Base-by-base conservation (phyloP, 768 basidiomycete genomes). In the Leucocoprinus sp. region DNA sequence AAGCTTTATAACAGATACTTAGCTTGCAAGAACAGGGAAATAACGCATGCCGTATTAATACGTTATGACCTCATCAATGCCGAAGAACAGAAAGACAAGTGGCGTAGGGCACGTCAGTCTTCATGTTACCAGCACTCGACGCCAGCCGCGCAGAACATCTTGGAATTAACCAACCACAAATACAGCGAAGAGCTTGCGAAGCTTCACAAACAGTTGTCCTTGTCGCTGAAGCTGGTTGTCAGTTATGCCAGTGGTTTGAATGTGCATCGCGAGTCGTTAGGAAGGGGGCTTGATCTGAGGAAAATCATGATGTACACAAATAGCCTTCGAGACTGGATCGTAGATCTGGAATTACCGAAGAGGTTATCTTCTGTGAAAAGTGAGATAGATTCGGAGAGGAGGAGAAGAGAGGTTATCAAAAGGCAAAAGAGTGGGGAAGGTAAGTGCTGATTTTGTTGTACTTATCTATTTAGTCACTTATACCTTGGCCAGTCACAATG, bases 241-340 rank as follows among this genome's bases (percentile, higher is more conserved):
- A 9, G 26, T 15, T 49, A 40, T n/a, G 45, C 53, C 12, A 45
- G 50, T 40, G 34, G 46, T 5, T 37, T 51, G 14, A 47, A 42
- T 23, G 37, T 31, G 9, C 39, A 45, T 8, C 33, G 29, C 8
- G 42, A 49, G 14, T 24, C 41, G 21, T 34, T 49, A 24, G 37
- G 43, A 11, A 26, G 41, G 17, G 37, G 35, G 15, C 38, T 35
- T 17, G 48, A 54, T 28, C 17, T 15, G 18, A 19, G 50, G 34
- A 54, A 54, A 42, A 15, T 54, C 17, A 22, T 47, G 27, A 15
- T 23, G n/a, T 54, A 54, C 28, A 51, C 50, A 11, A 22, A 26
- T 28, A 45, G 51, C 23, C 48, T 54, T 26, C 45, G 40, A 19
- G 28, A 26, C 7, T 54, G 53, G 53, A 29, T 54, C 8, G 36